phyloP scores from a whole-genome alignment of 2,329 filamentous ascomycete species.

The Cytospora piceicola region DNA sequence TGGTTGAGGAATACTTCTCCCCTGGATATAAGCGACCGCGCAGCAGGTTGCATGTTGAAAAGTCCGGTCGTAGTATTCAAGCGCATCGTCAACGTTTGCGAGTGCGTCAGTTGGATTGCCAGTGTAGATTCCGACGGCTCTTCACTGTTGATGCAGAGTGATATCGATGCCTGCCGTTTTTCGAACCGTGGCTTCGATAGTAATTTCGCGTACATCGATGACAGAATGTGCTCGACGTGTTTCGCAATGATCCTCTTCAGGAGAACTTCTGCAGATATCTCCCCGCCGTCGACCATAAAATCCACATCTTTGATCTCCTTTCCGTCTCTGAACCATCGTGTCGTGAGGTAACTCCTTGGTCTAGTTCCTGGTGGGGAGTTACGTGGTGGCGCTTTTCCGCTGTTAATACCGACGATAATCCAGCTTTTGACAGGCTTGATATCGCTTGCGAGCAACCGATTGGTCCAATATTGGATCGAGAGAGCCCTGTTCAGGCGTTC shows the following conservation, averaged over 20 bases:
- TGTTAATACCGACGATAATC: constrained; percentile 84
- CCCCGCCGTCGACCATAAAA: constrained; percentile 67
- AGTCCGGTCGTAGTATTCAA: constrained; percentile 81
- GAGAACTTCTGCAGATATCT: constrained; percentile 74
- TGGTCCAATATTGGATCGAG: constrained; percentile 88
- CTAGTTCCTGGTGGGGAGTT: constrained; percentile 46
- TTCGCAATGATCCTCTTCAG: constrained; percentile 74
- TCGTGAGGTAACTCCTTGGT: constrained; percentile 58
- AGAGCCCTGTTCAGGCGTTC: constrained; percentile 81
- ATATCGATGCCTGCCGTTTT: constrained; percentile 60
- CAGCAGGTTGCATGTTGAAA: constrained; percentile 67
- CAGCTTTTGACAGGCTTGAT: constrained; percentile 71
- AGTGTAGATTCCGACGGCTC: constrained; percentile 72
- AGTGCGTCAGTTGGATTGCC: constrained; percentile 69
- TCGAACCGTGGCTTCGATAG: constrained; percentile 63
- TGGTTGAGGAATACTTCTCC: constrained; percentile 69
- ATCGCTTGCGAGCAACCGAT: constrained; percentile 57
- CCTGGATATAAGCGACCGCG: constrained; percentile 57
- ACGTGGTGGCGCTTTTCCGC: constrained; percentile 53
- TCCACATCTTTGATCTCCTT: constrained; percentile 71
- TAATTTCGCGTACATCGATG: constrained; percentile 66
- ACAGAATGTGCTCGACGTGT: constrained; percentile 74
- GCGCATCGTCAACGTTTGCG: constrained; percentile 62
- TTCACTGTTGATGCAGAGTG: constrained; percentile 58
- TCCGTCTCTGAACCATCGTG: constrained; percentile 85